Evolutionary conservation across 169 alveolate genomes (phyloP), one percentile per base, ranked within the genome.

Genomic region (Eimeria maxima): DNA sequence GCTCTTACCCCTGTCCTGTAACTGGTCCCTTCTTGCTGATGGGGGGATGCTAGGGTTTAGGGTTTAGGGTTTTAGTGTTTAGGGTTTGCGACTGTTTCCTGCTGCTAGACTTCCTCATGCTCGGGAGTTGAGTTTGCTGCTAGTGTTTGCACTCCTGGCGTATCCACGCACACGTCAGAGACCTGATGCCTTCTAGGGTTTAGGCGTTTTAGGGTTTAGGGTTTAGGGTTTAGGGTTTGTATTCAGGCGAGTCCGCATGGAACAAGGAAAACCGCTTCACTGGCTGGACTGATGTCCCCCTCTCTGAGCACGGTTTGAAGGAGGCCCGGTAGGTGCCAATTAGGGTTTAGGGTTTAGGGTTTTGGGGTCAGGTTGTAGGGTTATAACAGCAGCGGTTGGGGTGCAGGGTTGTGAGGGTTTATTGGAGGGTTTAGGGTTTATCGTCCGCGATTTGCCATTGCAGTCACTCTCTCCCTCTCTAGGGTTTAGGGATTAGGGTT

Each of bases 231-330:
- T 57, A 76, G 87, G 87, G 63, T 76, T 76, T 76, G 87, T 44
- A 29, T 76, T 27, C 89, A 96, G 99, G 99, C 90, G 99, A 99
- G 95, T 97, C 99, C 55, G 93, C 98, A 53, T 99, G 99, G 99
- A 99, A 99, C 97, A 97, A 97, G 95, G 99, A 99, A 83, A 99
- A 99, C 97, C 97, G 99, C 90, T 99, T 99, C 97, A 99, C 99
- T 3, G 99, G 99, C 22, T 99, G 99, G 99, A 98, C 99, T 44
- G 99, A 99, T 97, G 99, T 99, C 22, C 98, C 98, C 55, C 98
- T 99, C 88, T 97, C 99, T 53, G 98, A 98, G 90, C 97, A 96
- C 69, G 99, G 99, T 74, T 96, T 98, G 76, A 96, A 98, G 91
- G 99, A 99, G 97, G 99, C 99, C 27, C 96, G 97, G 97, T 97